Conservation (phyloP, 1,284 basidiomycete species). For the Gomphus bonarii region DNA sequence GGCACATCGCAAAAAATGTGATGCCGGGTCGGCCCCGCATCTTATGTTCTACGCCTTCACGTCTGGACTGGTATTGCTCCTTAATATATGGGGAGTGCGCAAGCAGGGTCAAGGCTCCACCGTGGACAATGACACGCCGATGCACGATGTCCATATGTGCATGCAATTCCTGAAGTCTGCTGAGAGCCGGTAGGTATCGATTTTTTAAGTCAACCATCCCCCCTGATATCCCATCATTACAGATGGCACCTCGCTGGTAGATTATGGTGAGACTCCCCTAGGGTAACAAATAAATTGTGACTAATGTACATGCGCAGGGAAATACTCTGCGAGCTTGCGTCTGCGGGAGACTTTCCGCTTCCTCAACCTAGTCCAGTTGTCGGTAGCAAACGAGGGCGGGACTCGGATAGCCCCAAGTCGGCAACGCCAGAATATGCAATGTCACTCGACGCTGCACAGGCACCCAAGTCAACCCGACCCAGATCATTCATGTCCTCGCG, state of each 20-base stretch:
- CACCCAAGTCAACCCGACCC: constrained; percentile 13
- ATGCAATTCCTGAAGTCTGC: constrained; percentile 45
- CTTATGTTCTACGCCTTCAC: constrained; percentile 39
- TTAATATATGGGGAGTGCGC: constrained; percentile 67
- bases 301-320: constrained; percentile 34
- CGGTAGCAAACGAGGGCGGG: constrained; percentile 48
- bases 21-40: constrained; percentile 29
- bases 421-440: constrained; percentile 12
- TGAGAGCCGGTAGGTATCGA: constrained; percentile 35
- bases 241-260: constrained; percentile 41
- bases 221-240: constrained; percentile 4
- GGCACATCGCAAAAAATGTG: constrained; percentile 27
- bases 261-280: constrained; percentile 25
- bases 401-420: constrained; percentile 33
- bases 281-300: background rate
- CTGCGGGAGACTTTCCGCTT: constrained; percentile 53
- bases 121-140: constrained; percentile 47
- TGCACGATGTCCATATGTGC: constrained; percentile 63
- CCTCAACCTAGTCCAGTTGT: constrained; percentile 37
- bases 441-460: constrained; percentile 5
- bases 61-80: constrained; percentile 54
- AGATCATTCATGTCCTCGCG: background rate
- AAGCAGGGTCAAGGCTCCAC: constrained; percentile 34
- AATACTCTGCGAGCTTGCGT: constrained; percentile 57
- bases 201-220: constrained; percentile 4